These are phyloP conservation scores for Claviceps digitariae DNA, from an alignment of 2,329 filamentous ascomycete species.

Conservation along the genomic window DNA sequence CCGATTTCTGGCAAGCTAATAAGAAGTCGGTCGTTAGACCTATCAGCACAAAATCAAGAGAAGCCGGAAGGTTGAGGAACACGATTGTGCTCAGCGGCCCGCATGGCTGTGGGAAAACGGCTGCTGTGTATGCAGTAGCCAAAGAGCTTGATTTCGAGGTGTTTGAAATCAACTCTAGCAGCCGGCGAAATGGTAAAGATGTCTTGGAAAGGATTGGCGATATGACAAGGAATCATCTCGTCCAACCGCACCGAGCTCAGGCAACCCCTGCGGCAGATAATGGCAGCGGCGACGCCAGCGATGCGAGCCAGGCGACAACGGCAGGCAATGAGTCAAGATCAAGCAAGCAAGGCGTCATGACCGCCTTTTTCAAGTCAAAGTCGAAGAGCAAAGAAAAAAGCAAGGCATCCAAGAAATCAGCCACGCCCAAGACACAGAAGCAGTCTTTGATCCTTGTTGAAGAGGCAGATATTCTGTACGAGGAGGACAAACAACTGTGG, in stretches of 20 bases:
- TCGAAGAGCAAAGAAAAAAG: constrained; percentile 15
- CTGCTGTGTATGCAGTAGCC: constrained; percentile 79
- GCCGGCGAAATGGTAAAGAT: constrained; percentile 74
- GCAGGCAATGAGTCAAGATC: constrained; percentile 42
- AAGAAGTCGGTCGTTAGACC: constrained; percentile 43
- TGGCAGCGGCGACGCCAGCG: constrained; percentile 10
- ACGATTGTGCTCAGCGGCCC: constrained; percentile 81
- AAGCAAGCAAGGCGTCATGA: constrained; percentile 66
- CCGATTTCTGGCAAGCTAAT: constrained; percentile 23
- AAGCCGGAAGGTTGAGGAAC: constrained; percentile 46
- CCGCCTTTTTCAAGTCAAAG: constrained; percentile 61
- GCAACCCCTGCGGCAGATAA: constrained; percentile 18
- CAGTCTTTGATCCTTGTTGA: constrained; percentile 91
- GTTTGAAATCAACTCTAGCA: constrained; percentile 85
- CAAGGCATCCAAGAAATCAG: constrained; percentile 17
- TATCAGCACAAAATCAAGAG: constrained; percentile 25
- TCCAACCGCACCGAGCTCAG: constrained; percentile 36
- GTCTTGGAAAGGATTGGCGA: constrained; percentile 86
- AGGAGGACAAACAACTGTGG: constrained; percentile 96
- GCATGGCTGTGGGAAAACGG: constrained; percentile 83
- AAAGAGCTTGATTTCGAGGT: constrained; percentile 87
- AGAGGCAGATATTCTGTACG: constrained; percentile 86
- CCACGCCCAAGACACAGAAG: constrained; percentile 49
- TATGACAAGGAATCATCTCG: constrained; percentile 92
- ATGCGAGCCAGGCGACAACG: constrained; percentile 18